These are phyloP conservation scores for Aspergillus spinulosporus DNA, from an alignment of 2,329 filamentous ascomycete species.

Conservation along the genomic window DNA sequence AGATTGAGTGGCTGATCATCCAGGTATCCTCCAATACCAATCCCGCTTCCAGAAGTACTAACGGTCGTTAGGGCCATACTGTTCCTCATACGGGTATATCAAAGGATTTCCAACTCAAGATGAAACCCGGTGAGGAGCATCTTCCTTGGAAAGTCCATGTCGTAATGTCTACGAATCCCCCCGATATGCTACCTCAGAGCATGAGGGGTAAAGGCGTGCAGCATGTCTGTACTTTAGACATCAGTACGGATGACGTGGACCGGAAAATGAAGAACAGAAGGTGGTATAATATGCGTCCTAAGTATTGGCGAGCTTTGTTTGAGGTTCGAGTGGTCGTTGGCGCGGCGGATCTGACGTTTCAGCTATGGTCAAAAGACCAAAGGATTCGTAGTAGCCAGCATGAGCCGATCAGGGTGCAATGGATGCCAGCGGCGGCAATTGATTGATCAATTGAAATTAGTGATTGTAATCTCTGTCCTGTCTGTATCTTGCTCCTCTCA, in stretches of 20 bases:
- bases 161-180: constrained; percentile 32
- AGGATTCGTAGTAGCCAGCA: constrained; percentile 27
- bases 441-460: no score
- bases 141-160: constrained; percentile 33
- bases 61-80: constrained; percentile 19
- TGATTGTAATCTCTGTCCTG: no score
- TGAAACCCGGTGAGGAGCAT: constrained; percentile 25
- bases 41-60: not conserved
- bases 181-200: constrained; percentile 26
- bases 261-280: constrained; percentile 38
- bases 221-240: constrained; percentile 33
- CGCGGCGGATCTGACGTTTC: constrained; percentile 37
- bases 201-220: constrained; percentile 26
- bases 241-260: constrained; percentile 29
- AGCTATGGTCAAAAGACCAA: constrained; percentile 35
- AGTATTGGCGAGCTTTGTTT: constrained; percentile 20
- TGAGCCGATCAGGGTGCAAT: constrained; percentile 35
- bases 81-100: constrained; percentile 26
- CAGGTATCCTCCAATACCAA: constrained; percentile 24
- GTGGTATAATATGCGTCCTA: constrained; percentile 35
- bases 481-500: no score
- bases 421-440: constrained; percentile 25
- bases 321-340: constrained; percentile 37
- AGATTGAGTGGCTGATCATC: constrained; percentile 40
- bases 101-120: constrained; percentile 31